A percentile compares a stretch with the other conserved stretches of the same genome.
phyloP scores from a whole-genome alignment of 2,329 filamentous ascomycete species.

The Clathrospora elynae region DNA sequence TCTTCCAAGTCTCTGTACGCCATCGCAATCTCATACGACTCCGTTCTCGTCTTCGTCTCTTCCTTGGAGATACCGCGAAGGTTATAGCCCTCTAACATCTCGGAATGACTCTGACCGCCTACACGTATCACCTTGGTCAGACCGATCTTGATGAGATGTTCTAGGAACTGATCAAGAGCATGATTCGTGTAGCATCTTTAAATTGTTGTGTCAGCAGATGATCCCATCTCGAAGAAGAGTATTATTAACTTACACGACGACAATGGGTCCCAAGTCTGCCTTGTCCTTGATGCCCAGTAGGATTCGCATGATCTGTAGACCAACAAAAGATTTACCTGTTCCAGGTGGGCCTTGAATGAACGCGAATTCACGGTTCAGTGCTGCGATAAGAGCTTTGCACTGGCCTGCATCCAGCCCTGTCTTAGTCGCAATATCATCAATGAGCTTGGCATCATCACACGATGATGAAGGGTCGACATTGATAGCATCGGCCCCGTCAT shows the following conservation, averaged over 20 bases:
- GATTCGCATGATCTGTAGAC: constrained; percentile 62
- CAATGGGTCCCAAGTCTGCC: constrained; percentile 52
- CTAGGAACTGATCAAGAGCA: constrained; percentile 58
- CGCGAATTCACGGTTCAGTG: constrained; percentile 60
- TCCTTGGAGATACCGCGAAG: constrained; percentile 45
- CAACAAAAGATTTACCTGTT: constrained; percentile 69
- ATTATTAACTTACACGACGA: constrained; percentile 37
- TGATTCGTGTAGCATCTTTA: constrained; percentile 2
- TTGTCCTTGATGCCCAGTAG: constrained; percentile 53
- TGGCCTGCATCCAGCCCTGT: constrained; percentile 57
- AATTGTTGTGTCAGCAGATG: not conserved
- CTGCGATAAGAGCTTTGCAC: constrained; percentile 58
- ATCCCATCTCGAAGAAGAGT: constrained; percentile 1
- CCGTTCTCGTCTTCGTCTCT: constrained; percentile 24
- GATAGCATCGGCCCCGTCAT: constrained; percentile 1
- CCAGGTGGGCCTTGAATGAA: constrained; percentile 73
- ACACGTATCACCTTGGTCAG: constrained; percentile 63
- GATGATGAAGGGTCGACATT: constrained; percentile 14
- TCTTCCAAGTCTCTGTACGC: constrained; percentile 21
- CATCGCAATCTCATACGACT: constrained; percentile 11
- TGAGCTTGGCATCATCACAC: constrained; percentile 12
- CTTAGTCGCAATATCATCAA: constrained; percentile 13
- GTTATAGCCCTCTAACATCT: constrained; percentile 56
- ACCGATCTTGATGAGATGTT: constrained; percentile 59
- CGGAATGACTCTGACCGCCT: constrained; percentile 62